These are phyloP conservation scores for Phytophthora constricta DNA, from an alignment of 352 stramenopile species.

Conservation along the genomic window DNA sequence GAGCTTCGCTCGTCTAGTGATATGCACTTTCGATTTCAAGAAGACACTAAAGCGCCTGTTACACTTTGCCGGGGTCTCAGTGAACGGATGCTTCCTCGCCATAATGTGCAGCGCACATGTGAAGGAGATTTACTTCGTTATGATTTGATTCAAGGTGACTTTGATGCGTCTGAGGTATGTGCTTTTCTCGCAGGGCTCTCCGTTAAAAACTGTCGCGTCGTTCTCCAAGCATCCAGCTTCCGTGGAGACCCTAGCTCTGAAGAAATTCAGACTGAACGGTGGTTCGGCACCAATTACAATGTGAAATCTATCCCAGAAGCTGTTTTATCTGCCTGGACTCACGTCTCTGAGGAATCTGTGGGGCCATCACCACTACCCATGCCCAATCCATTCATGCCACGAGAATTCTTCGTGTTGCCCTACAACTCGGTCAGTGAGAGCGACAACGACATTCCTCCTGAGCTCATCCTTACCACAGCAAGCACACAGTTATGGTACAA, in stretches of 20 bases:
- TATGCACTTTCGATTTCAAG: constrained; percentile 72
- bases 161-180: constrained; percentile 36
- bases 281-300: constrained; percentile 70
- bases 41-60: constrained; percentile 47
- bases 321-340: constrained; percentile 24
- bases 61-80: constrained; percentile 54
- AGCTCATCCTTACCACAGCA: constrained; percentile 41
- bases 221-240: constrained; percentile 65
- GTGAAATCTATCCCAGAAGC: constrained; percentile 38
- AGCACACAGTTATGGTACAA: constrained; percentile 83
- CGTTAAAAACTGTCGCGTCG: constrained; percentile 58
- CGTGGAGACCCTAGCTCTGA: constrained; percentile 16
- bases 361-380: constrained; percentile 15
- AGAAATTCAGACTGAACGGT: constrained; percentile 45
- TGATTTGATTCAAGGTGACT: constrained; percentile 57
- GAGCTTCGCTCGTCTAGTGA: constrained; percentile 53
- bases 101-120: constrained; percentile 39
- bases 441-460: constrained; percentile 30
- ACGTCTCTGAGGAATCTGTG: constrained; percentile 7
- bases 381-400: constrained; percentile 80
- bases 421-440: constrained; percentile 5
- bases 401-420: constrained; percentile 58
- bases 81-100: constrained; percentile 61
- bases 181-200: constrained; percentile 53
- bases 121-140: constrained; percentile 61